phyloP scores from a whole-genome alignment of 2,329 filamentous ascomycete species.

The Podosphaera fusca region DNA sequence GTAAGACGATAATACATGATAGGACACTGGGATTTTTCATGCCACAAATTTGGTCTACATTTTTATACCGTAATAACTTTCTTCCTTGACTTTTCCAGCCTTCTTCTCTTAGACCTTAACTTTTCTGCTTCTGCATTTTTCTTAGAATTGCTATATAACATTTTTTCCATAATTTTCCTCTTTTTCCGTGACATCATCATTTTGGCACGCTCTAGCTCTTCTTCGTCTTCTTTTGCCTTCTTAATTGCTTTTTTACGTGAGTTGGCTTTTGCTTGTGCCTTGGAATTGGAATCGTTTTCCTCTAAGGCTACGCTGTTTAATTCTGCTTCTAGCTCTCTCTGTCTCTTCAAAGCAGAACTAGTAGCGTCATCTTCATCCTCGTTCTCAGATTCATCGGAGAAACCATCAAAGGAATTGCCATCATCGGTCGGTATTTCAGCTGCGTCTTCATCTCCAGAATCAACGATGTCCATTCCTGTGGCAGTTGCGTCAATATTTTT shows the following conservation, averaged over 20 bases:
- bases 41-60: background rate
- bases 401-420: slow-evolving; percentile 14
- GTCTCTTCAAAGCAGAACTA: slow-evolving; percentile 43
- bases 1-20: too few relatives aligned
- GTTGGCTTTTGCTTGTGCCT: slow-evolving; percentile 42
- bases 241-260: slow-evolving; percentile 45
- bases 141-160: slow-evolving; percentile 87
- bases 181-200: slow-evolving; percentile 98
- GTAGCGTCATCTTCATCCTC: slow-evolving; percentile 33
- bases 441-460: slow-evolving; percentile 18
- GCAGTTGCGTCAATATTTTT: slow-evolving; percentile 14
- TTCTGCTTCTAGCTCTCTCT: slow-evolving; percentile 83
- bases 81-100: slow-evolving; percentile 40
- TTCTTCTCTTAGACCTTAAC: slow-evolving; percentile 73
- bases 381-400: slow-evolving; percentile 22
- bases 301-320: slow-evolving; percentile 44
- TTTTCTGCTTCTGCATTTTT: slow-evolving; percentile 76
- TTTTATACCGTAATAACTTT: slow-evolving; percentile 3
- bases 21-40: too few relatives aligned
- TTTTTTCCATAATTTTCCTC: slow-evolving; percentile 91
- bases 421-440: slow-evolving; percentile 13
- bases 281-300: slow-evolving; percentile 27
- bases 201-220: slow-evolving; percentile 80
- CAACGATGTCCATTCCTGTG: slow-evolving; percentile 16
- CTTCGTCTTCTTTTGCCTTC: slow-evolving; percentile 52